These are phyloP conservation scores for Graphiopsis chlorocephala DNA, from an alignment of 2,329 filamentous ascomycete genomes.

Conservation along the genomic window DNA sequence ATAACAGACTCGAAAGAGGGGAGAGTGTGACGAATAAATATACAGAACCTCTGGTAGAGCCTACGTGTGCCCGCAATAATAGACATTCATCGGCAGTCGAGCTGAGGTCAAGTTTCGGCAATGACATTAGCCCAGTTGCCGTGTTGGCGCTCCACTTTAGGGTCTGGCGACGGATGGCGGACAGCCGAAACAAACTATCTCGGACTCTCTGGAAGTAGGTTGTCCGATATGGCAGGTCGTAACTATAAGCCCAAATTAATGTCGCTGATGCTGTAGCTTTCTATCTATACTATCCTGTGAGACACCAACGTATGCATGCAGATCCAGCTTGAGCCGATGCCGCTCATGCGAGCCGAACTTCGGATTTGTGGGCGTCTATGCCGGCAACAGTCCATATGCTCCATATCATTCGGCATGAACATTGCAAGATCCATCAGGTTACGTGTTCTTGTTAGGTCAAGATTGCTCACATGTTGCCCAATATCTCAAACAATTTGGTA, in stretches of 20 bases:
- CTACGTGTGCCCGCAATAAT: slow-evolving; percentile 5
- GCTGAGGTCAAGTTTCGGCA: slow-evolving; percentile 14
- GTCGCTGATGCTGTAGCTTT: not conserved
- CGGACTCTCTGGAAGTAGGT: not conserved
- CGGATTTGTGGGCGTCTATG: not conserved
- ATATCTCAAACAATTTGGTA: not conserved
- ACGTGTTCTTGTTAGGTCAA: not conserved
- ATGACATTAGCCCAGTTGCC: slow-evolving; percentile 14
- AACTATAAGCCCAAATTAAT: not conserved
- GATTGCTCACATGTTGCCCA: not conserved
- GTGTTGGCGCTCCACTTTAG: slow-evolving; percentile 4
- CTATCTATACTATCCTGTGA: not conserved
- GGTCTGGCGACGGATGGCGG: not conserved
- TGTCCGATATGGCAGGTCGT: not conserved
- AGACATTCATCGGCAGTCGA: slow-evolving; percentile 7
- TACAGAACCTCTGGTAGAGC: not conserved
- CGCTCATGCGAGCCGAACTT: not conserved
- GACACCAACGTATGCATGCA: not conserved
- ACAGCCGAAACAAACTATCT: not conserved
- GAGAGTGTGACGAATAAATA: not conserved
- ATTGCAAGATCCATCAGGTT: not conserved
- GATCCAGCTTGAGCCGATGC: not conserved
- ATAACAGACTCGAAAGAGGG: not conserved
- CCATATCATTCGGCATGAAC: not conserved
- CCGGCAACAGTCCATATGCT: not conserved